A percentile compares a stretch with the other conserved stretches of the same genome.
Evolutionary conservation across 768 basidiomycete species (phyloP).

Genomic region (Leccinum boreale): DNA sequence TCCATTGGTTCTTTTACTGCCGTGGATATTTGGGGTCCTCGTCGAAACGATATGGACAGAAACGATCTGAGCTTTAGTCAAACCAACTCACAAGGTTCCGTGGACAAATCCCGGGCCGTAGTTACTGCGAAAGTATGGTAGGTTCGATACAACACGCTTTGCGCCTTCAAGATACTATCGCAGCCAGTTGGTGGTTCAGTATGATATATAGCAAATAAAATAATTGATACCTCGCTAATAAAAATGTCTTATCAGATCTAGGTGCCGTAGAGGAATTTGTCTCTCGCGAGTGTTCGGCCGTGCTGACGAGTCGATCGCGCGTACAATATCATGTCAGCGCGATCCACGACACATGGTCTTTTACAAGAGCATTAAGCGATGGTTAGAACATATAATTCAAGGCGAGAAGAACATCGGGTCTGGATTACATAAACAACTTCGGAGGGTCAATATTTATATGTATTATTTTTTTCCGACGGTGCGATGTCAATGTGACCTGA

Average conservation of each 20-base stretch:
- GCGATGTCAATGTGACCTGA: slow-evolving; percentile 21
- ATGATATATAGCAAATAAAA: not conserved
- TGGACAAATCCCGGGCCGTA: slow-evolving; percentile 9
- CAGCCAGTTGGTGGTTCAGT: slow-evolving; percentile 1
- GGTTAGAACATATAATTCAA: too few species aligned
- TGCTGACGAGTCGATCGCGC: too few species aligned
- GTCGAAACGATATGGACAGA: slow-evolving; percentile 26
- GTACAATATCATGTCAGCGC: too few species aligned
- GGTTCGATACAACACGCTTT: slow-evolving; percentile 10
- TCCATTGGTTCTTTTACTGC: slow-evolving; percentile 50
- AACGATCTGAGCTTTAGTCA: not conserved
- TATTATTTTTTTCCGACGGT: slow-evolving; percentile 22
- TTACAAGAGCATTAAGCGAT: too few species aligned
- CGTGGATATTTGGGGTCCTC: slow-evolving; percentile 46
- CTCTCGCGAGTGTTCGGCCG: too few species aligned
- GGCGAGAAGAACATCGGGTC: not conserved
- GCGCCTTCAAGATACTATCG: slow-evolving; percentile 14
- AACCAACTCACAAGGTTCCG: slow-evolving; percentile 19
- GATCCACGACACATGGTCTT: too few species aligned
- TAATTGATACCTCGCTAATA: slow-evolving; percentile 47
- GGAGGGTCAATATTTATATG: slow-evolving; percentile 22
- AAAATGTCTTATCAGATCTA: slow-evolving; percentile 66
- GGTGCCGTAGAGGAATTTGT: slow-evolving; percentile 45
- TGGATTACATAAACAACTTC: slow-evolving; percentile 18
- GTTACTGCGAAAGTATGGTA: slow-evolving; percentile 13